Evolutionary conservation across 73 alveolate genomes (phyloP), one percentile per base, ranked within the genome.

Genomic region (Stentor roeselii): DNA sequence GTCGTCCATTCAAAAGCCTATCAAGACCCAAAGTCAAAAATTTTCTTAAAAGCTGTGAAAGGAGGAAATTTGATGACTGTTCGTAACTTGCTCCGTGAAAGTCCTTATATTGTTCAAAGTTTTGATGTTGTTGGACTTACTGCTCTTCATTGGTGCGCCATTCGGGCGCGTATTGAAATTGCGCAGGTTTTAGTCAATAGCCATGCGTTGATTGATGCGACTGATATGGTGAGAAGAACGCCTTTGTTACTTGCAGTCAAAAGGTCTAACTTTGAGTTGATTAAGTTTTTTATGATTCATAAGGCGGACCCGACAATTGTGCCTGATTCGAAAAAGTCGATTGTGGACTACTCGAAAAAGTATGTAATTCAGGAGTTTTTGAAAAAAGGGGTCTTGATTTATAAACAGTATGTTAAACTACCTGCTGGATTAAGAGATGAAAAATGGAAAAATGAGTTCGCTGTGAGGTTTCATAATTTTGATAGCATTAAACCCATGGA

Each of bases 121-220:
- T 21, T 30, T 21, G 80, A 67, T 32, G 11, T 21, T 21, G 41
- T 67, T 32, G 80, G 80, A 30, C 27, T 21, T 14, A 67, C 80
- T 32, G 41, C 50, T n/a, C 80, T 67, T 67, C 80, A 67, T 67
- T 67, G 80, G 37, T 21, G 41, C 34, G 80, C 37, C 37, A 30
- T 21, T 1, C n/a, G 80, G 34, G 34, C 15, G 15, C 41, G 37
- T 32, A 67, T 11, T 21, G 80, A 21, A 30, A 67, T 67, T n/a
- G 80, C 80, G 27, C 41, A n/a, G 41, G 27, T 67, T 2, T 67
- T 67, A 67, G 34, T 67, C 34, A 40, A 14, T n/a, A n/a, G 34
- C 34, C 41, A 40, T 30, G 80, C 80, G 0, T 14, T 21, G 14
- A 67, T 67, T 32, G 37, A 67, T 67, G 80, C n/a, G 1, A 21